These are phyloP conservation scores for Zymoseptoria brevis DNA, from an alignment of 2,329 filamentous ascomycete species.

Conservation along the genomic window DNA sequence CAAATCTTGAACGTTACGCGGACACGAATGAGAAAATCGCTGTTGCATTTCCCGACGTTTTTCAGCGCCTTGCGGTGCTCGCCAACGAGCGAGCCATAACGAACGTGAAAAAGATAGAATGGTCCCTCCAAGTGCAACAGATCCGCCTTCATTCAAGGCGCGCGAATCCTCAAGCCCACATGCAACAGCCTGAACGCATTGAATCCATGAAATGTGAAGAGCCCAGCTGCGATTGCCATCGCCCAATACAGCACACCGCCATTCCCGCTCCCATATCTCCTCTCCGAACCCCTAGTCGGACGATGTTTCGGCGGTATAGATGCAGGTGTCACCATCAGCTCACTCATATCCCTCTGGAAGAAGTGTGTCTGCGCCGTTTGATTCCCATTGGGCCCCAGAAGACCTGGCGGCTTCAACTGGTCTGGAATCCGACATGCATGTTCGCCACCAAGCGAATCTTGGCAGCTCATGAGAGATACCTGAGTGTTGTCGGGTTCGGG, in stretches of 20 bases:
- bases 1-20: too few species aligned
- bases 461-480: background rate
- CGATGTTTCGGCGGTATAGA: background rate
- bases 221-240: background rate
- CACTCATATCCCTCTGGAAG: background rate
- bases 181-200: background rate
- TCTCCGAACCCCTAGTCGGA: background rate
- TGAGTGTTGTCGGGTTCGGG: constrained; percentile 2
- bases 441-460: background rate
- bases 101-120: too few species aligned
- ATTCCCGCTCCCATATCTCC: background rate
- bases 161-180: background rate
- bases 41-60: too few species aligned
- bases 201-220: background rate
- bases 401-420: constrained; percentile 11
- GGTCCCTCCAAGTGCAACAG: too few species aligned
- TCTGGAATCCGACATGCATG: constrained; percentile 15
- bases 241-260: background rate
- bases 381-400: constrained; percentile 7
- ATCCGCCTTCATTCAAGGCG: background rate
- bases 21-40: too few species aligned
- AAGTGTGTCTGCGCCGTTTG: constrained; percentile 13
- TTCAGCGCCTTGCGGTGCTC: too few species aligned
- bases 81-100: too few species aligned
- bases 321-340: background rate